phyloP scores from a whole-genome alignment of 345 rosid species.

The Arabidopsis arenosa region DNA sequence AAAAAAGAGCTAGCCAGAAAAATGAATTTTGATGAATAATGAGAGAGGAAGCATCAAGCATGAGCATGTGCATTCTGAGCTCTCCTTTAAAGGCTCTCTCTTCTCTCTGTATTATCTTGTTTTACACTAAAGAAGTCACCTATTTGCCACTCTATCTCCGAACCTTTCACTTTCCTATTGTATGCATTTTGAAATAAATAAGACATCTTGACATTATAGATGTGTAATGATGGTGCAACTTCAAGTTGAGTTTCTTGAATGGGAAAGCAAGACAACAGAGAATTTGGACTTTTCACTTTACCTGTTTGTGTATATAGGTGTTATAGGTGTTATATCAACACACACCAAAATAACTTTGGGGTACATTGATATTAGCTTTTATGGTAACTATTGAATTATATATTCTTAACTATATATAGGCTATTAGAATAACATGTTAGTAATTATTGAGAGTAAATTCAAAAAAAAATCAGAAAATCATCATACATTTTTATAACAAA shows the following conservation, averaged over 20 bases:
- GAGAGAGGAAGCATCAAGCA: constrained; percentile 24
- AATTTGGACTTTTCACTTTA: constrained; percentile 30
- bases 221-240: constrained; percentile 39
- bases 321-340: constrained; percentile 11
- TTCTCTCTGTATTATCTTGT: constrained; percentile 25
- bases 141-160: constrained; percentile 35
- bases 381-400: not conserved
- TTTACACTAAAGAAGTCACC: constrained; percentile 48
- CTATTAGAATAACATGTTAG: not conserved
- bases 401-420: not conserved
- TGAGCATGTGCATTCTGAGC: constrained; percentile 36
- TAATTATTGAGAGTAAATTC: not conserved
- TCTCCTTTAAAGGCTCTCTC: constrained; percentile 19
- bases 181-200: constrained; percentile 25
- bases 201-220: constrained; percentile 17
- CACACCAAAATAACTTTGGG: constrained; percentile 23
- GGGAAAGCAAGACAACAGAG: constrained; percentile 39
- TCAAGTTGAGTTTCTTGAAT: constrained; percentile 41
- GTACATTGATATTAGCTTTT: constrained; percentile 14
- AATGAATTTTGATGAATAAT: constrained; percentile 30
- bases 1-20: constrained; percentile 34
- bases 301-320: constrained; percentile 38
- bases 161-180: constrained; percentile 42
- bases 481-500: not conserved
- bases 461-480: too few relatives aligned